A percentile compares a stretch with the other conserved stretches of the same genome.
phyloP scores from a whole-genome alignment of 164 flowering plant genomes.

The Houttuynia cordata region DNA sequence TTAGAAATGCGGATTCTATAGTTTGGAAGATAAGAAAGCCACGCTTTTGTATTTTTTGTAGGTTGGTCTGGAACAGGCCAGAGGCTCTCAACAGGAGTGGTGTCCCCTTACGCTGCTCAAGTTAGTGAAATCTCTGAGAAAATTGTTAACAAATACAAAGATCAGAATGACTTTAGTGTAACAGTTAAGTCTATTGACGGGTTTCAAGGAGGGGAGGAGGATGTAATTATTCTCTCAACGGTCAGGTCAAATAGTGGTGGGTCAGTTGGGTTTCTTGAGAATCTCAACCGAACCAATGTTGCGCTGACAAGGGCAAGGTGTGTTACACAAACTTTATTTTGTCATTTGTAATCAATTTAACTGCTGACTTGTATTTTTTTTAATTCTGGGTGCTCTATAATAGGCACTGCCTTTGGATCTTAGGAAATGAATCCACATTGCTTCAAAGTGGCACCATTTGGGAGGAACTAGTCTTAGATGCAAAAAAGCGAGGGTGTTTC shows the following conservation, averaged over 20 bases:
- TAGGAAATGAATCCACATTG: constrained; percentile 20
- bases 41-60: constrained; percentile 8
- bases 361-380: not conserved
- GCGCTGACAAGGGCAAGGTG: constrained; percentile 68
- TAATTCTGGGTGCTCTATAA: constrained; percentile 3
- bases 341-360: not conserved
- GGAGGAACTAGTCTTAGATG: constrained; percentile 16
- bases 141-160: constrained; percentile 22
- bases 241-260: constrained; percentile 40
- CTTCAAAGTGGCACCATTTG: constrained; percentile 13
- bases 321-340: not conserved
- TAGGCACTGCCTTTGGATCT: constrained; percentile 38
- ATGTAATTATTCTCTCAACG: constrained; percentile 41
- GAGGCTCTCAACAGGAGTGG: constrained; percentile 44
- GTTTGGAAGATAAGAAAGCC: not conserved
- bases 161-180: constrained; percentile 19
- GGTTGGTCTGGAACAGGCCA: constrained; percentile 27
- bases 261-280: constrained; percentile 34
- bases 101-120: constrained; percentile 64
- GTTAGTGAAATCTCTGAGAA: constrained; percentile 29
- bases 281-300: constrained; percentile 42
- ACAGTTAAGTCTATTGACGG: constrained; percentile 47
- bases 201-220: constrained; percentile 58
- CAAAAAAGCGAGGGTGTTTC: constrained; percentile 11
- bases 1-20: too few relatives aligned